Conservation (phyloP, 495 filamentous ascomycete species). For the Neurospora pannonica region DNA sequence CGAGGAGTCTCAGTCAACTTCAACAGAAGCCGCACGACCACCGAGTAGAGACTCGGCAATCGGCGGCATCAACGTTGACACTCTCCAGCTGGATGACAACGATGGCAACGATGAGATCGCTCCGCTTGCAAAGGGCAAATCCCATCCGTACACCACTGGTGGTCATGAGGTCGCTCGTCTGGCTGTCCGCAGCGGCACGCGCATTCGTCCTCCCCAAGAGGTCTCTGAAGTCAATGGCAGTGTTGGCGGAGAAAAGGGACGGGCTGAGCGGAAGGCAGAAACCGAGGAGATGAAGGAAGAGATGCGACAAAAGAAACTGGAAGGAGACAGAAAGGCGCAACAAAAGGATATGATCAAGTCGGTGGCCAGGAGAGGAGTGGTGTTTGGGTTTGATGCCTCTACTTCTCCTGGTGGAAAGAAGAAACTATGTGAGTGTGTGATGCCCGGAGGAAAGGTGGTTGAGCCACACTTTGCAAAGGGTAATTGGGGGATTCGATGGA, state of each 20-base stretch:
- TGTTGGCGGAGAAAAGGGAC: conserved; percentile 34
- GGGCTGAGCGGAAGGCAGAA: conserved; percentile 29
- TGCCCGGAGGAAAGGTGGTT: conserved; percentile 31
- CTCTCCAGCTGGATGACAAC: background rate
- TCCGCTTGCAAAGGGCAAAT: background rate
- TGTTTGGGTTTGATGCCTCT: conserved; percentile 29
- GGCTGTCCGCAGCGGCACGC: conserved; percentile 12
- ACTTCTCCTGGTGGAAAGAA: background rate
- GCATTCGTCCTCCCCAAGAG: conserved; percentile 27
- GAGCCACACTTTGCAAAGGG: conserved; percentile 38
- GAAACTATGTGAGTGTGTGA: conserved; percentile 18
- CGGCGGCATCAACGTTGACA: background rate
- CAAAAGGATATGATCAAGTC: conserved; percentile 35
- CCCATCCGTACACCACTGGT: background rate
- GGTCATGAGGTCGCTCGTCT: background rate
- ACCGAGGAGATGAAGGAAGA: conserved; percentile 28
- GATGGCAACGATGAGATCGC: background rate
- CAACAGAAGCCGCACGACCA: background rate
- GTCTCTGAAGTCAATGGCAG: conserved; percentile 32
- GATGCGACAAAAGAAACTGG: conserved; percentile 10
- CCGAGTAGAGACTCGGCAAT: background rate
- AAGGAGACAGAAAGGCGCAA: conserved; percentile 13
- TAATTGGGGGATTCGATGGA: conserved; percentile 38
- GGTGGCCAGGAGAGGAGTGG: conserved; percentile 35
- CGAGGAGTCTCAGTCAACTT: background rate